phyloP scores from a whole-genome alignment of 2,329 filamentous ascomycete species.

The Fusarium setosum region DNA sequence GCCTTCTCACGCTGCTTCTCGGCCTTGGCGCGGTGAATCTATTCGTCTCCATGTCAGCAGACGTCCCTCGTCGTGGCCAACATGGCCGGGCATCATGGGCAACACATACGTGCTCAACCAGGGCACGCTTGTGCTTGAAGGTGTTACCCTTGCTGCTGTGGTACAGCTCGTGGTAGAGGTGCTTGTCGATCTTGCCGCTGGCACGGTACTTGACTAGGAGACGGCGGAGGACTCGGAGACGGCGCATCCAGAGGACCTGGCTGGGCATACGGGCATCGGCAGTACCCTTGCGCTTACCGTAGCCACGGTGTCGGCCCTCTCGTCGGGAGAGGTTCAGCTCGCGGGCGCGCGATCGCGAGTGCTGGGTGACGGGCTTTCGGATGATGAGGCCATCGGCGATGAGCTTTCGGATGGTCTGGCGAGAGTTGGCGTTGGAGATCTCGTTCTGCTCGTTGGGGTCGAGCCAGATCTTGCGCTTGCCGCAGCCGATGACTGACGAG shows the following conservation, averaged over 20 bases:
- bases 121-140: constrained; percentile 99
- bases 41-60: constrained; percentile 37
- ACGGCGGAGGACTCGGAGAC: constrained; percentile 98
- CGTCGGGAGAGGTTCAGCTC: constrained; percentile 94
- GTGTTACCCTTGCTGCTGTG: constrained; percentile 99
- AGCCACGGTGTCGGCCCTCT: constrained; percentile 97
- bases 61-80: not conserved
- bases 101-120: constrained; percentile 97
- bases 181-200: constrained; percentile 99
- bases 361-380: constrained; percentile 99
- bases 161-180: constrained; percentile 99
- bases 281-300: constrained; percentile 99
- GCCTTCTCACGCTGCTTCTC: constrained; percentile 97
- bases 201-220: constrained; percentile 99
- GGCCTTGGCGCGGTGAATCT: constrained; percentile 99
- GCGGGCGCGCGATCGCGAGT: constrained; percentile 96
- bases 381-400: constrained; percentile 99
- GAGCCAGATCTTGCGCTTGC: constrained; percentile 99
- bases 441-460: constrained; percentile 99
- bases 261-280: constrained; percentile 99
- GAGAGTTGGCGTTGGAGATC: constrained; percentile 99
- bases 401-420: constrained; percentile 99
- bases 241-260: constrained; percentile 99
- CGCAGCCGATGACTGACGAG: constrained; percentile 97
- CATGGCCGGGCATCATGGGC: constrained; percentile 19